Conservation (phyloP, 495 filamentous ascomycete genomes). For the Penicillium desertorum region DNA sequence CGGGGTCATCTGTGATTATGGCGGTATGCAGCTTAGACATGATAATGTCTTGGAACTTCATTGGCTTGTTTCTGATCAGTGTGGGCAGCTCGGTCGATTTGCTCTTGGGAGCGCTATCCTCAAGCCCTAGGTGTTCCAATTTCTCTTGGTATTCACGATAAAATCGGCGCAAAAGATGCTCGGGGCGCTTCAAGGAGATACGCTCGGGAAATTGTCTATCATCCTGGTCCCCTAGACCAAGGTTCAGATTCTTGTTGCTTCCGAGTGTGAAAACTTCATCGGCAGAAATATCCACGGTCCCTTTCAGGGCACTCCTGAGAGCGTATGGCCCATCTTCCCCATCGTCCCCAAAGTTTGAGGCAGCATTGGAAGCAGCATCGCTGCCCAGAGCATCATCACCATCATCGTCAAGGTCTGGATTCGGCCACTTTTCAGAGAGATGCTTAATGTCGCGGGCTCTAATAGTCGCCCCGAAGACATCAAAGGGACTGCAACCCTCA, state of each 20-base stretch:
- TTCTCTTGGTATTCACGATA: conserved; percentile 57
- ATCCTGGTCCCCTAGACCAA: conserved; percentile 90
- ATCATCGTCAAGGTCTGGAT: conserved; percentile 8
- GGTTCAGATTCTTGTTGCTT: conserved; percentile 89
- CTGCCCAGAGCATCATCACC: conserved; percentile 30
- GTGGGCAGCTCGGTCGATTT: conserved; percentile 58
- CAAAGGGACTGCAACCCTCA: conserved; percentile 91
- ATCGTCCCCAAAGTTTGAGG: conserved; percentile 40
- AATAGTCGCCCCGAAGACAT: conserved; percentile 83
- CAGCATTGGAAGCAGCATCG: conserved; percentile 37
- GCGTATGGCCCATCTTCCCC: conserved; percentile 33
- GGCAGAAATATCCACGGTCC: conserved; percentile 51
- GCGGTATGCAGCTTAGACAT: conserved; percentile 94
- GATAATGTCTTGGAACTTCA: conserved; percentile 71
- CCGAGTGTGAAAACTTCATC: conserved; percentile 93
- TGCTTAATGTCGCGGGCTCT: conserved; percentile 54
- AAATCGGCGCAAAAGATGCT: conserved; percentile 70
- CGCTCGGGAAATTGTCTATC: conserved; percentile 92
- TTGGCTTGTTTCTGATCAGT: conserved; percentile 63
- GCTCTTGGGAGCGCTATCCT: conserved; percentile 25
- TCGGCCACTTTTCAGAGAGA: conserved; percentile 25
- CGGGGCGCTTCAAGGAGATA: conserved; percentile 72
- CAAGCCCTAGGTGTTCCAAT: conserved; percentile 30
- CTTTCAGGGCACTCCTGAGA: conserved; percentile 25
- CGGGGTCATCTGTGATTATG: conserved; percentile 82